A percentile compares a stretch with the other conserved stretches of the same genome.
Conservation (phyloP, 805 yeast species). For the Saccharomycopsis selenospora region DNA sequence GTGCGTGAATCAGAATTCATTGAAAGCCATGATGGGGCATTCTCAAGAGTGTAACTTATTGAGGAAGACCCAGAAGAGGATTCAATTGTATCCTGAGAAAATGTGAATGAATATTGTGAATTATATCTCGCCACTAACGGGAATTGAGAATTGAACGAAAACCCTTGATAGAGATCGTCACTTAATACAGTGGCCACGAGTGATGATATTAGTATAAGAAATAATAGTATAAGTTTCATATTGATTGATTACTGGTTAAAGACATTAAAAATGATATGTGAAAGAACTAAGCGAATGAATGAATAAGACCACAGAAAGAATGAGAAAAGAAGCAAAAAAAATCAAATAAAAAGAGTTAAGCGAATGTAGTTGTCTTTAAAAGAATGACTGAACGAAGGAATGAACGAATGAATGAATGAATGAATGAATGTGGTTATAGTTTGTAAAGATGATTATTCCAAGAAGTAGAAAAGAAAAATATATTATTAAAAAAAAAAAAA, state of each 20-base stretch:
- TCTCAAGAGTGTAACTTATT: slow-evolving; percentile 46
- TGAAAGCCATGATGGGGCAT: slow-evolving; percentile 68
- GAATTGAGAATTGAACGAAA: slow-evolving; percentile 74
- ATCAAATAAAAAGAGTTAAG: neutral
- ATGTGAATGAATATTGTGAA: slow-evolving; percentile 51
- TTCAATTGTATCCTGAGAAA: slow-evolving; percentile 58
- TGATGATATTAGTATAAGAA: neutral
- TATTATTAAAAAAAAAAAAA: no score
- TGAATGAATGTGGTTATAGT: no score
- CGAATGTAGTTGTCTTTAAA: no score
- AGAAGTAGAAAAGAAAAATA: no score
- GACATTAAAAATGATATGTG: neutral
- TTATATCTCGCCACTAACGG: slow-evolving; percentile 82
- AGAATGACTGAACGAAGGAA: neutral
- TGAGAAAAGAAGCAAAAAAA: neutral
- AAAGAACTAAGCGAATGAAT: no score
- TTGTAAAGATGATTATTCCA: no score
- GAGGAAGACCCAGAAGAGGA: slow-evolving; percentile 34
- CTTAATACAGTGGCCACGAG: slow-evolving; percentile 5
- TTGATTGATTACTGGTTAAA: neutral
- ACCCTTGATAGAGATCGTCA: slow-evolving; percentile 35
- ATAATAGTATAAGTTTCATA: slow-evolving; percentile 1
- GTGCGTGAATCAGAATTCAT: no score
- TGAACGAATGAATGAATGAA: neutral
- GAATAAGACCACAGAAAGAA: no score